phyloP scores from a whole-genome alignment of 306 rosid genomes.

The Herpetospermum pedunculosum region DNA sequence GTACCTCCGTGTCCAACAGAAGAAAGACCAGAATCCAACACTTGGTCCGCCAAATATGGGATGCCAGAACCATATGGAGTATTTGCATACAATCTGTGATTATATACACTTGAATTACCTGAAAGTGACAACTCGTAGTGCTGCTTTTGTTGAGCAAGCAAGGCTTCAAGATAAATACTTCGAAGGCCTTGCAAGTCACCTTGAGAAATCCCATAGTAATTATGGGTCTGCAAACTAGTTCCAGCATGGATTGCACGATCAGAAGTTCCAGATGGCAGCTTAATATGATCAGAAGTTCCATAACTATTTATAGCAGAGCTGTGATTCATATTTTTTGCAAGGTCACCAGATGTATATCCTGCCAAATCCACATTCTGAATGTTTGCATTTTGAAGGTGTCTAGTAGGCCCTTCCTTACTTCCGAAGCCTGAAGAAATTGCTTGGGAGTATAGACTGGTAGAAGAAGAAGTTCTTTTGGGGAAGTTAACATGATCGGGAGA shows the following conservation, averaged over 20 bases:
- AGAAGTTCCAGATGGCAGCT: slow-evolving; percentile 46
- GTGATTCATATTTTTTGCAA: slow-evolving; percentile 35
- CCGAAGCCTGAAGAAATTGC: slow-evolving; percentile 42
- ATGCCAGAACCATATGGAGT: slow-evolving; percentile 53
- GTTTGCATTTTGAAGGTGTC: slow-evolving; percentile 24
- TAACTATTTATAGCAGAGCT: slow-evolving; percentile 26
- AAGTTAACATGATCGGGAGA: slow-evolving; percentile 42
- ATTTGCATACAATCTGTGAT: slow-evolving; percentile 40
- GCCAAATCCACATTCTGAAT: slow-evolving; percentile 29
- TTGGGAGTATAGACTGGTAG: slow-evolving; percentile 50
- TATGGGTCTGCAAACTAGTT: slow-evolving; percentile 40
- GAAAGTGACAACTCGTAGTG: slow-evolving; percentile 61
- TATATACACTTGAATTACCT: slow-evolving; percentile 46
- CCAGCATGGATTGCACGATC: slow-evolving; percentile 37
- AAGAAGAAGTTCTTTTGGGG: slow-evolving; percentile 60
- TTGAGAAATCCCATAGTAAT: slow-evolving; percentile 36
- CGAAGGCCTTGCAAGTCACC: slow-evolving; percentile 59
- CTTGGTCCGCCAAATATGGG: slow-evolving; percentile 50
- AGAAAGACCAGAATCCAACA: slow-evolving; percentile 36
- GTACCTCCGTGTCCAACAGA: slow-evolving; percentile 49
- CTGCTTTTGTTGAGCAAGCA: slow-evolving; percentile 68
- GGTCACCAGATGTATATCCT: slow-evolving; percentile 35
- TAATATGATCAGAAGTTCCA: slow-evolving; percentile 36
- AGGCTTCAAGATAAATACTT: slow-evolving; percentile 59
- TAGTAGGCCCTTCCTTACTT: slow-evolving; percentile 23